These are phyloP conservation scores for Hondaea fermentalgiana DNA, from an alignment of 108 stramenopile species.

Conservation along the genomic window DNA sequence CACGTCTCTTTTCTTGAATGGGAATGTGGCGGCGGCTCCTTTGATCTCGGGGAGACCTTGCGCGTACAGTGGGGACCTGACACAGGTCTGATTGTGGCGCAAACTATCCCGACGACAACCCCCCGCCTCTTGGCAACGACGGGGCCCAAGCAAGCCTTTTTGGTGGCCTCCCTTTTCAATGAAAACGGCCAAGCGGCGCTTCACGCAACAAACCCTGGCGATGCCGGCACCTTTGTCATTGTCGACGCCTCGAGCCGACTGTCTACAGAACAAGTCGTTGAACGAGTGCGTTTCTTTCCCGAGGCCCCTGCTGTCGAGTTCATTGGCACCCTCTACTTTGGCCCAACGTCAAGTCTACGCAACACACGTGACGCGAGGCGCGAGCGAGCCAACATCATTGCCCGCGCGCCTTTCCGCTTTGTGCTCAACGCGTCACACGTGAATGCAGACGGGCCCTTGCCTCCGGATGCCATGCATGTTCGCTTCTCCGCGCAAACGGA, in stretches of 20 bases:
- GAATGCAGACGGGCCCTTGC: not conserved
- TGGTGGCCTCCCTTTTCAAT: not conserved
- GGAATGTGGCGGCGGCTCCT: not conserved
- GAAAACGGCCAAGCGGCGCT: not conserved
- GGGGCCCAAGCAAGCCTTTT: not conserved
- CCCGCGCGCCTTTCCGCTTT: not conserved
- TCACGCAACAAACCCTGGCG: not conserved
- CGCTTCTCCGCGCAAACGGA: not conserved
- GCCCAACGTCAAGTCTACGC: not conserved
- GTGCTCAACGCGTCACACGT: not conserved
- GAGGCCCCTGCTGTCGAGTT: not conserved
- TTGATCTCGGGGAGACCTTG: not conserved
- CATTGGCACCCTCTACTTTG: not conserved
- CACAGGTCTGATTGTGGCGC: not conserved
- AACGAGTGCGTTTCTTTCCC: not conserved
- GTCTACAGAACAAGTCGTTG: not conserved
- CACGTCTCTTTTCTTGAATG: not conserved
- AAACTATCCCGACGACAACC: not conserved
- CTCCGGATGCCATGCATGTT: not conserved
- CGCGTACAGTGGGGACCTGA: not conserved
- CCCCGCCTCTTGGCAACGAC: not conserved
- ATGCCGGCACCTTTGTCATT: not conserved
- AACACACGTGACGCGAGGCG: not conserved
- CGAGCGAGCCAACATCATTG: not conserved
- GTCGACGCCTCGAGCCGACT: not conserved